Evolutionary conservation across 2,329 filamentous ascomycete species (phyloP).

Genomic region (Pseudogymnoascus sp.): DNA sequence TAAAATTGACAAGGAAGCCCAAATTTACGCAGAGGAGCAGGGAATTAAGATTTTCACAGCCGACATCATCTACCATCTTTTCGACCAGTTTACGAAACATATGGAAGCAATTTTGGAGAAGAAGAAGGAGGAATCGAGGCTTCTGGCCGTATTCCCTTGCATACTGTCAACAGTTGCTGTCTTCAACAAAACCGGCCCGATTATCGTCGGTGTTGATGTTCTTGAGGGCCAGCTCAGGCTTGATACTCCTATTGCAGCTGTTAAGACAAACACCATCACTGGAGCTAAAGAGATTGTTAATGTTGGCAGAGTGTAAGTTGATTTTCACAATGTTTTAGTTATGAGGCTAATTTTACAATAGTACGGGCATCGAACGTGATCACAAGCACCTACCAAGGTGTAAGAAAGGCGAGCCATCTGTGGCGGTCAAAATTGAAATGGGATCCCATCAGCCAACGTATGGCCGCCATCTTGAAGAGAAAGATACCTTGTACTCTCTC

Average conservation of each 20-base stretch:
- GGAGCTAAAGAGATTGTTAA: conserved; percentile 74
- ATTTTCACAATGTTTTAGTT: not conserved
- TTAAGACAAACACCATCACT: conserved; percentile 73
- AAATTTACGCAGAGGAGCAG: conserved; percentile 81
- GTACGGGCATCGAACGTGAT: conserved; percentile 92
- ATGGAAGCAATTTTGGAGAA: conserved; percentile 80
- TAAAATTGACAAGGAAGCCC: conserved; percentile 96
- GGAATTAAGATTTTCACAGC: conserved; percentile 97
- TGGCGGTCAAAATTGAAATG: conserved; percentile 95
- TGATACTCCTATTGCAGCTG: conserved; percentile 80
- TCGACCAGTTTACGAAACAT: conserved; percentile 92
- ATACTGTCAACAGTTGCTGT: conserved; percentile 82
- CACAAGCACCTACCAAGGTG: conserved; percentile 89
- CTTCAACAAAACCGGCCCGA: conserved; percentile 97
- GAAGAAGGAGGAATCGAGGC: conserved; percentile 93
- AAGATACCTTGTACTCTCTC: conserved; percentile 76
- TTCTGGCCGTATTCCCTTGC: conserved; percentile 94
- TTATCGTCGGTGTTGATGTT: conserved; percentile 92
- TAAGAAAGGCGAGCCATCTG: conserved; percentile 95
- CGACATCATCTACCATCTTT: conserved; percentile 98
- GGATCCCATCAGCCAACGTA: conserved; percentile 87
- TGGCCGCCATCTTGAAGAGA: conserved; percentile 88
- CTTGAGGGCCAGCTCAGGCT: conserved; percentile 78
- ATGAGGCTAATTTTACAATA: conserved; percentile 33
- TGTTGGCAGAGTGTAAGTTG: conserved; percentile 66